phyloP scores from a whole-genome alignment of 1,284 basidiomycete genomes.

The Cryptococcus wingfieldii region DNA sequence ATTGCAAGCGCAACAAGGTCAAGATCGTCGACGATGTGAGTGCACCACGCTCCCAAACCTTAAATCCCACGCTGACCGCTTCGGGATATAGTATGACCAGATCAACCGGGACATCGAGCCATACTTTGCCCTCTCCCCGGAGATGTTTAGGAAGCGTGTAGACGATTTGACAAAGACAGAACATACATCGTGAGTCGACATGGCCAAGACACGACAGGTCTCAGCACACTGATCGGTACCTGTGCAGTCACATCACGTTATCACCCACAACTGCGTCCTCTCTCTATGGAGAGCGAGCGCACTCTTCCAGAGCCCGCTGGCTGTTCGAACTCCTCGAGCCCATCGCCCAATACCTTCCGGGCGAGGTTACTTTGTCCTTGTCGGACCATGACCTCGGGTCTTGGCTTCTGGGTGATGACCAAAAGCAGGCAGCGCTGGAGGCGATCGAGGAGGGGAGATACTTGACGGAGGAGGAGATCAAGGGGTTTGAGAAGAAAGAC shows the following conservation, averaged over 20 bases:
- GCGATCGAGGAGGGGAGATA: conserved; percentile 25
- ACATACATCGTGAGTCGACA: conserved; percentile 31
- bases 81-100: conserved; percentile 42
- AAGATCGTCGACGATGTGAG: conserved; percentile 50
- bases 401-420: conserved; percentile 36
- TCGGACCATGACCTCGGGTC: conserved; percentile 47
- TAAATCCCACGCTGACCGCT: conserved; percentile 3
- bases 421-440: conserved; percentile 25
- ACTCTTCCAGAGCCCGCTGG: conserved; percentile 20
- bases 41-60: not conserved
- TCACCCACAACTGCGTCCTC: conserved; percentile 24
- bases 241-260: conserved; percentile 29
- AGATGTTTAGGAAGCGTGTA: conserved; percentile 31
- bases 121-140: conserved; percentile 42
- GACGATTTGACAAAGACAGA: conserved; percentile 15
- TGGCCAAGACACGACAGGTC: not conserved
- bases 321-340: conserved; percentile 35
- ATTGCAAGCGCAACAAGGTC: conserved; percentile 41
- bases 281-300: conserved; percentile 28
- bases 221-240: not conserved
- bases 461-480: conserved; percentile 30
- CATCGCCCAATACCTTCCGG: conserved; percentile 33
- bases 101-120: conserved; percentile 43
- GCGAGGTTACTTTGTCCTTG: conserved; percentile 30
- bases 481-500: conserved; percentile 29